These are phyloP conservation scores for Cryptococcus sp. DNA, from an alignment of 1,284 basidiomycete genomes.

Conservation along the genomic window DNA sequence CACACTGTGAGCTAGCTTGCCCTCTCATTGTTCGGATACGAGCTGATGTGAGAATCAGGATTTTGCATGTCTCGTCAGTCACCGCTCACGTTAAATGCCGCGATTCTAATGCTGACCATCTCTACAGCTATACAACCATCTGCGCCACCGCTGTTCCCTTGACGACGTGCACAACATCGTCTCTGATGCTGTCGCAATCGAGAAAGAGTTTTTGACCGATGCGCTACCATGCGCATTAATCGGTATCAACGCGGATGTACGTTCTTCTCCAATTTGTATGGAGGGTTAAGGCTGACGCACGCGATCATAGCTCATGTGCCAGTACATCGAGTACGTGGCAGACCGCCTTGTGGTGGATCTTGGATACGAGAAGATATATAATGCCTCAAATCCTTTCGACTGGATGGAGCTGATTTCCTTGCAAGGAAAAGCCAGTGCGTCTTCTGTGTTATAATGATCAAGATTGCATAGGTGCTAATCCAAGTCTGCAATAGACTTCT, in stretches of 20 bases:
- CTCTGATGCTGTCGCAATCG: slow-evolving; percentile 74
- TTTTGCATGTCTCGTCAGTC: slow-evolving; percentile 57
- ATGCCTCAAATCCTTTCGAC: slow-evolving; percentile 67
- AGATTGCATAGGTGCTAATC: background rate
- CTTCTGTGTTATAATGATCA: background rate
- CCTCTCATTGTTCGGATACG: background rate
- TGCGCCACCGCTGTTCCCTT: slow-evolving; percentile 69
- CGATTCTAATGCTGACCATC: too few species aligned
- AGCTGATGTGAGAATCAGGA: slow-evolving; percentile 42
- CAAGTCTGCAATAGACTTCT: slow-evolving; percentile 38
- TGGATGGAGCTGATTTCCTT: slow-evolving; percentile 93
- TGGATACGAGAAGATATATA: slow-evolving; percentile 74
- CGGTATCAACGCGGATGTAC: slow-evolving; percentile 58
- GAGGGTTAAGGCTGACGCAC: slow-evolving; percentile 59
- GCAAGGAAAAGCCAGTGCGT: slow-evolving; percentile 58
- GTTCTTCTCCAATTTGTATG: slow-evolving; percentile 4
- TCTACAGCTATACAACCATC: slow-evolving; percentile 70
- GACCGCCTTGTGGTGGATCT: slow-evolving; percentile 79
- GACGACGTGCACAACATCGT: slow-evolving; percentile 73
- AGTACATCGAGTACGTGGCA: slow-evolving; percentile 95
- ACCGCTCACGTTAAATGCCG: too few species aligned
- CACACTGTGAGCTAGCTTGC: slow-evolving; percentile 64
- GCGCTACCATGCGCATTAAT: slow-evolving; percentile 57
- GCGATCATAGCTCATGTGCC: slow-evolving; percentile 73
- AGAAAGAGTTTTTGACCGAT: slow-evolving; percentile 76